phyloP scores from a whole-genome alignment of 2,329 filamentous ascomycete genomes.

The Colletotrichum cordylinicola region DNA sequence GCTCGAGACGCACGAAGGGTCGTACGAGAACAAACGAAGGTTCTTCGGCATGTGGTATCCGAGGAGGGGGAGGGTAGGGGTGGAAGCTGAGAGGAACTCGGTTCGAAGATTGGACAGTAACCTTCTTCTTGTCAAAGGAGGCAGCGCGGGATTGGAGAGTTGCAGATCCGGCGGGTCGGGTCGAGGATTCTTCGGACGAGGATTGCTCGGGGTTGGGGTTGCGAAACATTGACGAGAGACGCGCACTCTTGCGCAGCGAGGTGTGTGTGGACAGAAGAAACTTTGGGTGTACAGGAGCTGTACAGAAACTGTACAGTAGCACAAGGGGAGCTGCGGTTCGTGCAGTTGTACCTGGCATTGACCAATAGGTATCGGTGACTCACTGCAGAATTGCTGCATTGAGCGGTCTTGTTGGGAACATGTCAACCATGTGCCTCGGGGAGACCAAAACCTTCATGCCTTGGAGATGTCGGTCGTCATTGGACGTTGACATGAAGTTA shows the following conservation, averaged over 20 bases:
- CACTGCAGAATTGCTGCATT: background rate
- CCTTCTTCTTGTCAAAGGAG: background rate
- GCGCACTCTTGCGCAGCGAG: background rate
- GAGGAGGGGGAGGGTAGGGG: background rate
- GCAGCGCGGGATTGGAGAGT: background rate
- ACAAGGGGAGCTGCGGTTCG: background rate
- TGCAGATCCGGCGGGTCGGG: slow-evolving; percentile 27
- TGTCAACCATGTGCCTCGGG: background rate
- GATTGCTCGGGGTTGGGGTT: slow-evolving; percentile 7
- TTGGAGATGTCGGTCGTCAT: background rate
- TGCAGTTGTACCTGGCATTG: background rate
- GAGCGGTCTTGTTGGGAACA: background rate
- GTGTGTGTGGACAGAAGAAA: background rate
- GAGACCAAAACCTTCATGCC: background rate
- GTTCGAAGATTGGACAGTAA: background rate
- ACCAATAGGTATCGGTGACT: background rate
- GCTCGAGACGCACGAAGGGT: slow-evolving; percentile 3
- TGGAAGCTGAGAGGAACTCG: slow-evolving; percentile 19
- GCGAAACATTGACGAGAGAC: background rate
- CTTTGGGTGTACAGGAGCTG: background rate
- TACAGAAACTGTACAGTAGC: background rate
- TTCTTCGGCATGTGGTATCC: slow-evolving; percentile 12
- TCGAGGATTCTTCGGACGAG: slow-evolving; percentile 23
- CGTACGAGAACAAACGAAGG: background rate
- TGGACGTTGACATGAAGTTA: background rate